Conservation (phyloP, 768 basidiomycete species). For the Mycena polygramma region DNA sequence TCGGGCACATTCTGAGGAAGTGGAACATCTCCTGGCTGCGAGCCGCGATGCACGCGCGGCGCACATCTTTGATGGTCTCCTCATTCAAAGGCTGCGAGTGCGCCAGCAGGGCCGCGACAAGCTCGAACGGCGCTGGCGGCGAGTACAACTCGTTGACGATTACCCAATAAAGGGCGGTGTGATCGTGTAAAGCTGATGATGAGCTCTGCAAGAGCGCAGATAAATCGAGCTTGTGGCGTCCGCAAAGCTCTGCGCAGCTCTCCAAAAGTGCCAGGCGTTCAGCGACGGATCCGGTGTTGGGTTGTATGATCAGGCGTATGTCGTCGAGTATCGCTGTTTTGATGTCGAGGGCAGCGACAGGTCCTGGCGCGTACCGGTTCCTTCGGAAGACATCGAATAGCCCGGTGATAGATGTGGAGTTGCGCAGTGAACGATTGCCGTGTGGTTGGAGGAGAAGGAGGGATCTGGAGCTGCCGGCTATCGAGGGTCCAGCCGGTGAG, state of each 20-base stretch:
- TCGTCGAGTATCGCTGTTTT: background rate
- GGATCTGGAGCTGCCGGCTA: too few relatives aligned
- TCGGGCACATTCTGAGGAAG: background rate
- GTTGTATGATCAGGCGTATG: background rate
- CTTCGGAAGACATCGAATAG: background rate
- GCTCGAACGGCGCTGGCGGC: background rate
- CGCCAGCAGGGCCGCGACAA: background rate
- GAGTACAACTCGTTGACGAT: background rate
- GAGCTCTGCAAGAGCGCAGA: background rate
- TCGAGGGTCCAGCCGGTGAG: too few relatives aligned
- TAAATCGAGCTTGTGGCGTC: background rate
- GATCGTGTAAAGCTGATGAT: background rate
- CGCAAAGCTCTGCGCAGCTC: background rate
- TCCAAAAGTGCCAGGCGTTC: background rate
- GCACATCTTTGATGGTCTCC: background rate
- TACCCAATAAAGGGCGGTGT: conserved; percentile 9
- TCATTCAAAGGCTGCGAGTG: background rate
- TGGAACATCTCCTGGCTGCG: conserved; percentile 11
- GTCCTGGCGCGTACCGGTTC: background rate
- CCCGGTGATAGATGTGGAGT: background rate
- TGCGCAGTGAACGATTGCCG: too few relatives aligned
- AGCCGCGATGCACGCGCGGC: background rate
- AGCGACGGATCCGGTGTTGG: background rate
- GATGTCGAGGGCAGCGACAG: background rate
- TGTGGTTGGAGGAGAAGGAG: too few relatives aligned